Conservation (phyloP, 2,329 filamentous ascomycete genomes). For the Paraphaeosphaeria sporulosa region DNA sequence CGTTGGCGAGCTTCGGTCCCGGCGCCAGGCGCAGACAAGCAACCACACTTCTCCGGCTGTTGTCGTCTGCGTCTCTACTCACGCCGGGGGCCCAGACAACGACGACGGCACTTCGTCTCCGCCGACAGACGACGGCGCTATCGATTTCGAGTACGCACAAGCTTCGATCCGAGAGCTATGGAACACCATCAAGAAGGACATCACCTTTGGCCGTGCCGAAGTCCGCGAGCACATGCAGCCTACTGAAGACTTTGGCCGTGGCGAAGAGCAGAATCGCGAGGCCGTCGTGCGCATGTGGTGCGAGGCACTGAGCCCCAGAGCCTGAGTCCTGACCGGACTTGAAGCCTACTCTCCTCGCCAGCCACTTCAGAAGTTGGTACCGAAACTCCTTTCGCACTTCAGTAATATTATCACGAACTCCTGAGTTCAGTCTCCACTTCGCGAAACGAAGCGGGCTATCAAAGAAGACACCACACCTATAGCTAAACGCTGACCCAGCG, state of each 20-base stretch:
- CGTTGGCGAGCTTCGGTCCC: constrained; percentile 36
- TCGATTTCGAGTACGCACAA: constrained; percentile 35
- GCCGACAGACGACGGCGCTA: constrained; percentile 16
- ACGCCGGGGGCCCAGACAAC: constrained; percentile 17
- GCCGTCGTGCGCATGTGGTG: constrained; percentile 43
- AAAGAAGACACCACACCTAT: not conserved
- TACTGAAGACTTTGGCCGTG: constrained; percentile 12
- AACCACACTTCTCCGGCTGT: constrained; percentile 34
- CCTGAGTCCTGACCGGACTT: constrained; percentile 20
- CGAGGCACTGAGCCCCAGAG: constrained; percentile 37
- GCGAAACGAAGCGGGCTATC: not conserved
- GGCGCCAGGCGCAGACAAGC: constrained; percentile 28
- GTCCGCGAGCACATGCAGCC: constrained; percentile 38
- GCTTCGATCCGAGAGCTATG: constrained; percentile 35
- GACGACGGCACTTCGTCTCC: not conserved
- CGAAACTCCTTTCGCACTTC: too few species aligned
- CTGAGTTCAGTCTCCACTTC: not conserved
- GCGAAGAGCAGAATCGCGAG: constrained; percentile 26
- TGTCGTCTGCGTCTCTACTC: constrained; percentile 37
- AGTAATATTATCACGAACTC: too few species aligned
- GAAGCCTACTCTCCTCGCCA: not conserved
- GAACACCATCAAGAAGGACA: constrained; percentile 29
- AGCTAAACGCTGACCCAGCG: not conserved
- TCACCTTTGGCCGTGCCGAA: constrained; percentile 36
- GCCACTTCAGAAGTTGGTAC: not conserved